phyloP scores from a whole-genome alignment of 495 filamentous ascomycete species.

The Diplogelasinospora grovesii region DNA sequence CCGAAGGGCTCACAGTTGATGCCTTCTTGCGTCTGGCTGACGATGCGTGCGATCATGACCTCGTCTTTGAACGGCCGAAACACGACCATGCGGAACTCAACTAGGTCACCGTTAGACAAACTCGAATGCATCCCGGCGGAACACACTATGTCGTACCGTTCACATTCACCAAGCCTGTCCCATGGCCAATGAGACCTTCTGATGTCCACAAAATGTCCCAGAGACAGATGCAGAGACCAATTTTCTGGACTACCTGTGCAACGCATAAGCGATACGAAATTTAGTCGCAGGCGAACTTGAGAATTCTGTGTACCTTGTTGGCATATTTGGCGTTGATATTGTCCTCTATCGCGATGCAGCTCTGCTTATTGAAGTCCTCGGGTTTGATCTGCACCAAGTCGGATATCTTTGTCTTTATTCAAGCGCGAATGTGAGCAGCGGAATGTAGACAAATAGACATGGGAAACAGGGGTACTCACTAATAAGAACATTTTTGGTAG shows the following conservation, averaged over 20 bases:
- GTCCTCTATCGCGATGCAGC: constrained; percentile 75
- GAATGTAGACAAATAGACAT: background rate
- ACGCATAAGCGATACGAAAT: constrained; percentile 1
- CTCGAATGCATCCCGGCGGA: background rate
- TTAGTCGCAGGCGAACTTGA: constrained; percentile 9
- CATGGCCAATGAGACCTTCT: constrained; percentile 88
- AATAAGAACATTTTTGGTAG: constrained; percentile 37
- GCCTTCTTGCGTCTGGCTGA: constrained; percentile 59
- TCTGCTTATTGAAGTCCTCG: constrained; percentile 74
- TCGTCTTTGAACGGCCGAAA: constrained; percentile 94
- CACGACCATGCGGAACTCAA: constrained; percentile 86
- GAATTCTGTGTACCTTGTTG: constrained; percentile 86
- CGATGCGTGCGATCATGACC: constrained; percentile 75
- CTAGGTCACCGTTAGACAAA: constrained; percentile 35
- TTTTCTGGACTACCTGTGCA: constrained; percentile 48
- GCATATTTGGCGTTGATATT: constrained; percentile 94
- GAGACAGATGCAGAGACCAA: constrained; percentile 86
- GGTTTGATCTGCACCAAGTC: constrained; percentile 90
- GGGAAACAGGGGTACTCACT: constrained; percentile 13
- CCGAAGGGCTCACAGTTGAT: constrained; percentile 65
- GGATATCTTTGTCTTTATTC: constrained; percentile 58
- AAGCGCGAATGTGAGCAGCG: constrained; percentile 1
- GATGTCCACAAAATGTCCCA: constrained; percentile 81
- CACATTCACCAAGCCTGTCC: constrained; percentile 80
- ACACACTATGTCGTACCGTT: constrained; percentile 55